phyloP scores from a whole-genome alignment of 2,329 filamentous ascomycete species.

The Phyllosticta citriasiana region DNA sequence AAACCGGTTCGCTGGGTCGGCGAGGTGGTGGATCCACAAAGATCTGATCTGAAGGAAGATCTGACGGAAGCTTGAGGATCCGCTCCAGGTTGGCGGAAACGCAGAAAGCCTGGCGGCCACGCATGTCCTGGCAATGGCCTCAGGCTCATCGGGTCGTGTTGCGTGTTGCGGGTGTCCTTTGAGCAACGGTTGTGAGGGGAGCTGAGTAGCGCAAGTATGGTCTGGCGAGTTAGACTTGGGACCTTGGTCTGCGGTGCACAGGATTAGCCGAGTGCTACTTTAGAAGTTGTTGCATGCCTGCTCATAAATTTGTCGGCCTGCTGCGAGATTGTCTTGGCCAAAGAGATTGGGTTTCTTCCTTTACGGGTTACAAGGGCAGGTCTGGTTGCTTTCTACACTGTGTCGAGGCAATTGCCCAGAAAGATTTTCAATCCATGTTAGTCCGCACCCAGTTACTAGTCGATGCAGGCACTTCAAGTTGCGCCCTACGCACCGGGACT shows the following conservation, averaged over 20 bases:
- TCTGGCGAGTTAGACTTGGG: neutral
- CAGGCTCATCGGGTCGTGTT: neutral
- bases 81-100: neutral
- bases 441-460: neutral
- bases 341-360: neutral
- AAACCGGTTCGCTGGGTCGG: neutral
- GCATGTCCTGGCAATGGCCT: neutral
- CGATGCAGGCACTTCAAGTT: neutral
- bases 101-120: neutral
- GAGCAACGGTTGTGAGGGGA: neutral
- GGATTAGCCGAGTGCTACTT: neutral
- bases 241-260: neutral
- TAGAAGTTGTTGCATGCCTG: neutral
- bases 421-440: neutral
- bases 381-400: neutral
- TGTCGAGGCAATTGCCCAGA: neutral
- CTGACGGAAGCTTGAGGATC: neutral
- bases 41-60: neutral
- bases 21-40: neutral
- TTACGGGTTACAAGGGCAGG: neutral
- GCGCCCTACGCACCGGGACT: neutral
- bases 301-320: neutral
- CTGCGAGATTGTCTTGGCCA: neutral
- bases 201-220: neutral
- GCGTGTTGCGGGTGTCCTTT: neutral